A percentile compares a stretch with the other conserved stretches of the same genome.
These are phyloP conservation scores for Carex littledalei DNA, from an alignment of 176 grass and related monocot genomes.

Conservation along the genomic window DNA sequence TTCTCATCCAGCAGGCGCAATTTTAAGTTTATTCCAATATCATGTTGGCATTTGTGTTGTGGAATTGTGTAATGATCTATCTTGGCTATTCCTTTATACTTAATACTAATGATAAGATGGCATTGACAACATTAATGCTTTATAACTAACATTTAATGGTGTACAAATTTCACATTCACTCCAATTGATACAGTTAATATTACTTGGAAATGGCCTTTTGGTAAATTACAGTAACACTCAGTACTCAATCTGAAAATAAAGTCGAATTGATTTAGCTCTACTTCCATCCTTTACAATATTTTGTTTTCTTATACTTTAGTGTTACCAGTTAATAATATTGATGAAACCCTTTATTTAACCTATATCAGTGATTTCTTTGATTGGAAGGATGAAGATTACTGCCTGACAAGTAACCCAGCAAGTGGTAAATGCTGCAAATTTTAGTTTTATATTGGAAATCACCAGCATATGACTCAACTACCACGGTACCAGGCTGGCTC, in stretches of 20 bases:
- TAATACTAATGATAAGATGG: neutral
- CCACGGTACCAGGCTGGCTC: neutral
- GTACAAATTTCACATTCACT: constrained; percentile 1
- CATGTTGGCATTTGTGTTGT: neutral
- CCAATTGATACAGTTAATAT: neutral
- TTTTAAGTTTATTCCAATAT: neutral
- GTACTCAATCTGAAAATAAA: neutral
- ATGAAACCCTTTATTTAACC: constrained; percentile 15
- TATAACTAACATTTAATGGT: neutral
- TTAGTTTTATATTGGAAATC: constrained; percentile 12
- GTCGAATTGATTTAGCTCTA: neutral
- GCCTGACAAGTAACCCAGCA: constrained; percentile 20
- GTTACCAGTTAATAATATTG: constrained; percentile 9
- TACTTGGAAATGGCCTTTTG: neutral
- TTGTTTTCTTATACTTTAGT: neutral
- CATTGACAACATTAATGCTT: neutral
- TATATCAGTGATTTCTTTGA: constrained; percentile 33
- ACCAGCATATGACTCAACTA: neutral
- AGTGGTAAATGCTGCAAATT: constrained; percentile 21
- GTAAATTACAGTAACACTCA: neutral
- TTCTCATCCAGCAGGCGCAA: neutral
- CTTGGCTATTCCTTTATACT: neutral
- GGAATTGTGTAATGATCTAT: neutral
- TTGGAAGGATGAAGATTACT: constrained; percentile 27
- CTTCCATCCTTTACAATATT: neutral